phyloP scores from a whole-genome alignment of 2,329 filamentous ascomycete genomes.

The Colletotrichum sojae region DNA sequence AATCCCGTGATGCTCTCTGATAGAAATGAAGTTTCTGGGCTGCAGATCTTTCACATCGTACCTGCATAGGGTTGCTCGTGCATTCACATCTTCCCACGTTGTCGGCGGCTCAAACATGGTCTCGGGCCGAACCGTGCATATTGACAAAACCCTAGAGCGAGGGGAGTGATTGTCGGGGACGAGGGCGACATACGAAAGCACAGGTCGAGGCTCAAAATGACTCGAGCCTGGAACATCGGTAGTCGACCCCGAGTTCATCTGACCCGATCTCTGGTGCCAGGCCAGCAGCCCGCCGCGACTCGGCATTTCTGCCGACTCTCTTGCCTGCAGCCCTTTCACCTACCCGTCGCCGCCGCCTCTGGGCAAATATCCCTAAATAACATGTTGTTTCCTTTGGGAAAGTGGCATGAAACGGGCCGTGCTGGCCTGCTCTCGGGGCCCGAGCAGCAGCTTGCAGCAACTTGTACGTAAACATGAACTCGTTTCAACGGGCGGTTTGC shows the following conservation, averaged over 20 bases:
- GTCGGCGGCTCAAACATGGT: slow-evolving; percentile 9
- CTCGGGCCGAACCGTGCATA: slow-evolving; percentile 39
- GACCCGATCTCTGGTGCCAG: not conserved
- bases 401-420: slow-evolving; percentile 7
- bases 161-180: slow-evolving; percentile 7
- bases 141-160: slow-evolving; percentile 4
- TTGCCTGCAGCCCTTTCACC: not conserved
- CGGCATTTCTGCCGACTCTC: slow-evolving; percentile 15
- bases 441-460: not conserved
- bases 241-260: slow-evolving; percentile 14
- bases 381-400: not conserved
- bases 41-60: not conserved
- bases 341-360: not conserved
- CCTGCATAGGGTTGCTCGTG: not conserved
- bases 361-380: not conserved
- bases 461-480: not conserved
- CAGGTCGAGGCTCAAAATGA: slow-evolving; percentile 6
- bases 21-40: not conserved
- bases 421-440: not conserved
- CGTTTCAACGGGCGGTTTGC: slow-evolving; percentile 10
- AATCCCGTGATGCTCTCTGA: not conserved
- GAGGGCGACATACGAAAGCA: not conserved
- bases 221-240: not conserved
- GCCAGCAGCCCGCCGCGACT: not conserved
- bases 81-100: not conserved